Base-by-base conservation (phyloP, 177 flowering plant species). In the Vitis hybrid region DNA sequence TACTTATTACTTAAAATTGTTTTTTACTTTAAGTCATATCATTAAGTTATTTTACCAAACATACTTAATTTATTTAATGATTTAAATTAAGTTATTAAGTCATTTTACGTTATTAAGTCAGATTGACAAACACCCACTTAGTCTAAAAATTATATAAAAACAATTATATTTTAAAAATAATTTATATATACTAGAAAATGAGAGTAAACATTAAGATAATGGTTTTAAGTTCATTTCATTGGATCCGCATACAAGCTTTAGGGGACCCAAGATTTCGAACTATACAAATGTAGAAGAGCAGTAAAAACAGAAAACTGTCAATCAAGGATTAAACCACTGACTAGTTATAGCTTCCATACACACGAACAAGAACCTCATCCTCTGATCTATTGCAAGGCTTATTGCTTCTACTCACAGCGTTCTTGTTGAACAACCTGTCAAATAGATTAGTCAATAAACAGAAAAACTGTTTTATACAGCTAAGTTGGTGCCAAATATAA, bases 311-410 rank as follows among this genome's bases (percentile, higher is more conserved):
- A 70, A 24, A 65, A 59, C 10, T 65, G 4, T 40, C 21, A 40
- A 74, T 16, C 6, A 48, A 60, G 58, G 69, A 50, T 48, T 56
- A 64, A 59, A 55, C 13, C 14, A 80, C 85, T 76, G 27, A 87
- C 89, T 79, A 83, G 8, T 74, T 62, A 84, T 84, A 86, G 68
- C 80, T 85, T 71, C 93, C 91, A 74, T 89, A 89, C 6, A 84
- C 79, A 66, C 91, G 82, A 62, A 83, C 86, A 74, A 82, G 91
- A 84, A 87, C 76, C 65, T 79, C 79, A 68, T 78, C 79, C 5
- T 10, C 76, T 60, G 77, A 60, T 80, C 65, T 78, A 48, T 70
- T 76, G 8, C 71, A 11, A 48, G 81, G 81, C 74, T 74, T 84
- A 50, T 32, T 61, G 52, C 56, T 16, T 65, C 15, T 73, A 56